Evolutionary conservation across 805 yeast species (phyloP).

Genomic region (Clavispora phyllophila): DNA sequence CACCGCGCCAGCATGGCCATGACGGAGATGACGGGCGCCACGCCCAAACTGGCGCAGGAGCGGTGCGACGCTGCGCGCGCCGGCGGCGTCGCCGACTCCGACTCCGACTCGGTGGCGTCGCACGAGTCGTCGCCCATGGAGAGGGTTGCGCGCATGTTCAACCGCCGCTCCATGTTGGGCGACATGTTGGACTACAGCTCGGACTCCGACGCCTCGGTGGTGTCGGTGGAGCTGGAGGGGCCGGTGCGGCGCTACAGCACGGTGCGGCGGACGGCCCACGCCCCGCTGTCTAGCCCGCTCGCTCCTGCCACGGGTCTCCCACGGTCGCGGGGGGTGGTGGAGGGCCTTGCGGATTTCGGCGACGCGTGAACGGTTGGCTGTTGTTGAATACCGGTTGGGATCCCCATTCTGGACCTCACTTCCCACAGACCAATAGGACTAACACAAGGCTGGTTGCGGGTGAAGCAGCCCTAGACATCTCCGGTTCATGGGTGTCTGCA

Average conservation of each 20-base stretch:
- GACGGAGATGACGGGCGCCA: neutral
- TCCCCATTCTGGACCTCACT: too few species aligned
- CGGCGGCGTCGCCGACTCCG: neutral
- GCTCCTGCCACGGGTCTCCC: neutral
- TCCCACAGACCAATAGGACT: too few species aligned
- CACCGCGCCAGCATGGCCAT: neutral
- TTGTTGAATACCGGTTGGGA: too few species aligned
- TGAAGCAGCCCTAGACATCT: too few species aligned
- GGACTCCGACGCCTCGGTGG: slow-evolving; percentile 13
- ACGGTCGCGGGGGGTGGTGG: neutral
- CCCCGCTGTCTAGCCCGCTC: too few species aligned
- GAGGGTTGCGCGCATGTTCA: slow-evolving; percentile 22
- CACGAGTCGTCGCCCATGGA: slow-evolving; percentile 9
- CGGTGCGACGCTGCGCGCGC: neutral
- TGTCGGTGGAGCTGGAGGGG: slow-evolving; percentile 1
- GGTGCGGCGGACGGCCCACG: slow-evolving; percentile 3
- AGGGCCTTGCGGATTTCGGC: neutral
- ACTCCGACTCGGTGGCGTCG: neutral
- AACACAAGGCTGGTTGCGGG: too few species aligned
- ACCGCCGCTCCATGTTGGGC: slow-evolving; percentile 38
- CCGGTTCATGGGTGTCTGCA: too few species aligned
- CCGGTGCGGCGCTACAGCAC: slow-evolving; percentile 10
- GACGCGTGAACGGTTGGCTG: too few species aligned
- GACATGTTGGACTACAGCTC: slow-evolving; percentile 43
- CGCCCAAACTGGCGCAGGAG: neutral